Evolutionary conservation across 768 basidiomycete species (phyloP), one percentile per base, ranked within the genome.

Genomic region (Phylloporus scabripes): DNA sequence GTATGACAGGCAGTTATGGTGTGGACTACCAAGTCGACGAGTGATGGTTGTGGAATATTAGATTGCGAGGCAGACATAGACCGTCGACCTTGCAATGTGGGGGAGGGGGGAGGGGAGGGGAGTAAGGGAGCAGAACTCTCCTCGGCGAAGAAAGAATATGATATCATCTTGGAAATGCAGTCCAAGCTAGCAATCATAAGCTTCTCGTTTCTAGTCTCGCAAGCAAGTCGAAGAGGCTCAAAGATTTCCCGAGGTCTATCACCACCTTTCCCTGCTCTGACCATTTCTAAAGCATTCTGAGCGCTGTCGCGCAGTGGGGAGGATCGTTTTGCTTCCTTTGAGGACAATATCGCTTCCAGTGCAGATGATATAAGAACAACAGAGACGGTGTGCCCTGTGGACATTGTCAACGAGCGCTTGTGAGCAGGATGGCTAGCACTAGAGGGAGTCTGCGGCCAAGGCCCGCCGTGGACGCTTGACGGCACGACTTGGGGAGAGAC

Each of bases 171-270:
- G 48, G 92, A 91, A 52, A 97, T 92, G 62, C 96, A 94, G 68
- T 99, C 96, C 65, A 99, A 73, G 59, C 94, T 95, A 15, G 93
- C 90, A 63, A 96, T 91, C 85, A 93, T 90, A 29, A 98, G 79
- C 57, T 92, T 92, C 65, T 97, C 93, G 54, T 78, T 88, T 45
- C 84, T 80, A 4, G 94, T 97, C 73, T 98, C 95, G 71, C 96
- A 98, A 8, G 96, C 96, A 45, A 98, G 74, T 42, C 91, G 82
- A 47, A 99, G 76, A n/a, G 96, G 94, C 60, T 96, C 92, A 61
- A 99, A 92, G 45, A 98, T 88, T 61, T 93, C 87, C 50, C 90
- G 77, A 33, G 92, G 91, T 44, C 68, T 73, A 61, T 86, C 85
- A 21, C 82, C 83, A 20, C 83, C 91, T 60, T 83, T 73, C 50